phyloP scores from a whole-genome alignment of 305 asterid species.

The Fraxinus xanthoxyloides region DNA sequence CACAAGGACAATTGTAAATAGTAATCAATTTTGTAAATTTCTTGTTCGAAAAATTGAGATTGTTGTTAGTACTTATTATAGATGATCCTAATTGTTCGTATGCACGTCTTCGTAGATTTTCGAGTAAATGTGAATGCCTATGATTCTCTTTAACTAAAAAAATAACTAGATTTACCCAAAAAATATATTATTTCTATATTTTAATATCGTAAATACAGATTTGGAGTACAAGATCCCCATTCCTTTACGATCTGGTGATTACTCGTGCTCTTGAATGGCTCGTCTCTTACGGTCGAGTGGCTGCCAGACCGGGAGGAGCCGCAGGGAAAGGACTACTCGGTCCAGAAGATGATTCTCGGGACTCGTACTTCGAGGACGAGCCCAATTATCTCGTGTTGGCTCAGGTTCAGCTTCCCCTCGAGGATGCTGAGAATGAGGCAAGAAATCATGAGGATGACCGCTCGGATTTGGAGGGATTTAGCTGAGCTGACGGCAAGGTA shows the following conservation, averaged over 20 bases:
- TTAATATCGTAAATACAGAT: neutral
- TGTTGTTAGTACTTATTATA: neutral
- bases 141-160: neutral
- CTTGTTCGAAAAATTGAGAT: neutral
- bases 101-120: neutral
- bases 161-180: neutral
- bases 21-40: constrained; percentile 31
- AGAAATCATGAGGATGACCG: neutral
- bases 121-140: neutral
- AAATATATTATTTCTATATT: neutral
- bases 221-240: neutral
- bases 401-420: neutral
- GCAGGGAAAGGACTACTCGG: neutral
- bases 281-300: neutral
- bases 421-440: neutral
- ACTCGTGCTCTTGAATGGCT: neutral
- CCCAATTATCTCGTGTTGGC: neutral
- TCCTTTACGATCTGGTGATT: neutral
- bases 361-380: neutral
- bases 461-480: neutral
- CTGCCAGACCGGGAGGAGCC: neutral
- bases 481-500: neutral
- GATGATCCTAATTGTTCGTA: neutral
- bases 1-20: constrained; percentile 21
- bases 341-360: neutral